Percentiles rank a stretch among this genome's conserved stretches.
phyloP scores from a whole-genome alignment of 139 green algal genomes.

The Picochlorum costavermella region DNA sequence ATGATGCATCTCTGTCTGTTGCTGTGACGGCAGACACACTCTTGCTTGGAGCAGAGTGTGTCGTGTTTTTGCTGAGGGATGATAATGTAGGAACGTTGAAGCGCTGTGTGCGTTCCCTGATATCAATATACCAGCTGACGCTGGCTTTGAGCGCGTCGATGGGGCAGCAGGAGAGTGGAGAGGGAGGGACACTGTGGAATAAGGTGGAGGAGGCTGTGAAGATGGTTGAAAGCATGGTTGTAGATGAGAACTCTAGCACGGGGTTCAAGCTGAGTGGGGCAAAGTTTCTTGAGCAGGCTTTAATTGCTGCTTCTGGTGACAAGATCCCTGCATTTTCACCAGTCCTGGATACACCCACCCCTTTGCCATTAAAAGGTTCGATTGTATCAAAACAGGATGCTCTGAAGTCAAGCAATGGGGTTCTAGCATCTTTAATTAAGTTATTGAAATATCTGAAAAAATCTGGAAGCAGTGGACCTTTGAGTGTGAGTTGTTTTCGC shows the following conservation, averaged over 20 bases:
- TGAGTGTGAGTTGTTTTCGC: slow-evolving; percentile 25
- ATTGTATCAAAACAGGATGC: slow-evolving; percentile 16
- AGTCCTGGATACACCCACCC: not conserved
- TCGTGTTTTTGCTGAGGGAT: slow-evolving; percentile 19
- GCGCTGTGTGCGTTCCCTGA: slow-evolving; percentile 2
- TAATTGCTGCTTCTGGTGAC: slow-evolving; percentile 37
- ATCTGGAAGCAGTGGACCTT: slow-evolving; percentile 12
- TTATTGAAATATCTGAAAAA: slow-evolving; percentile 23
- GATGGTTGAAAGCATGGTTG: slow-evolving; percentile 1
- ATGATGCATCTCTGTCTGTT: slow-evolving; percentile 16
- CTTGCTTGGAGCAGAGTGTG: not conserved
- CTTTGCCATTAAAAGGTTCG: slow-evolving; percentile 11
- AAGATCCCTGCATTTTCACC: slow-evolving; percentile 13
- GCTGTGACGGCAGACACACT: slow-evolving; percentile 10
- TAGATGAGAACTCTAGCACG: not conserved
- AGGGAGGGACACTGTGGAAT: slow-evolving; percentile 18
- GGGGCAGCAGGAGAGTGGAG: not conserved
- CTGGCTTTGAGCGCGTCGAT: too few relatives aligned
- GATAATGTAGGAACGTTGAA: not conserved
- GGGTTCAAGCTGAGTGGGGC: slow-evolving; percentile 22
- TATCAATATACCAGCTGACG: not conserved
- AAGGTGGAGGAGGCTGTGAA: slow-evolving; percentile 10
- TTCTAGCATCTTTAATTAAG: slow-evolving; percentile 18
- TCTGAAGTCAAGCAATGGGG: slow-evolving; percentile 15
- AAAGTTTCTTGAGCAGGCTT: slow-evolving; percentile 37